Evolutionary conservation across 192 early-diverging fungal genomes (phyloP).

Genomic region (Coemansia sp.): DNA sequence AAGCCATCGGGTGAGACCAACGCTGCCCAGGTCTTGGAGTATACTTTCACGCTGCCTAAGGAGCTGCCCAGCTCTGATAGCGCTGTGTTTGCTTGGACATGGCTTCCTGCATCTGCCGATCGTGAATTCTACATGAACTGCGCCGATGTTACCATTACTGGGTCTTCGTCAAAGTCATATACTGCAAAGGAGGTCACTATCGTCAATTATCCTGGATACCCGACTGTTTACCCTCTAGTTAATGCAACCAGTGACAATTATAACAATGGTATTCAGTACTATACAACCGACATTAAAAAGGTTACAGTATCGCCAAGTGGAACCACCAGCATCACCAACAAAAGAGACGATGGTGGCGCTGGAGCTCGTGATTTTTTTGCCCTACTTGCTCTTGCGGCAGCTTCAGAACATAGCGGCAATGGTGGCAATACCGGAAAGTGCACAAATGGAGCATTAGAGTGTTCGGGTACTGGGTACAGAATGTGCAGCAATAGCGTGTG

Average conservation of each 20-base stretch:
- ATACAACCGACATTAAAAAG: too few species aligned
- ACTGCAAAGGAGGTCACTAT: slow-evolving; percentile 33
- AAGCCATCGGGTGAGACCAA: too few species aligned
- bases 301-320: too few species aligned
- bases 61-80: slow-evolving; percentile 29
- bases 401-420: too few species aligned
- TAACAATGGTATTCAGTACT: slow-evolving; percentile 20
- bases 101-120: slow-evolving; percentile 64
- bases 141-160: slow-evolving; percentile 30
- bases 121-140: slow-evolving; percentile 51
- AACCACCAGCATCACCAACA: too few species aligned
- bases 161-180: slow-evolving; percentile 24
- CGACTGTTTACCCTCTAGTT: slow-evolving; percentile 22
- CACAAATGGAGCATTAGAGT: neutral
- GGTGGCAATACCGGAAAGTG: neutral
- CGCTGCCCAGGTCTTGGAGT: too few species aligned
- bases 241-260: slow-evolving; percentile 45
- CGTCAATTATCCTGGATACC: slow-evolving; percentile 27
- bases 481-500: too few species aligned
- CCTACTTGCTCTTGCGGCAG: too few species aligned
- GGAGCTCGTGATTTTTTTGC: too few species aligned
- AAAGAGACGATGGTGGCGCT: too few species aligned
- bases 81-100: slow-evolving; percentile 62
- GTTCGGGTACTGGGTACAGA: too few species aligned
- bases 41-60: too few species aligned